Evolutionary conservation across 164 flowering plant genomes (phyloP).

Genomic region (grape (Vitis vinifera)): DNA sequence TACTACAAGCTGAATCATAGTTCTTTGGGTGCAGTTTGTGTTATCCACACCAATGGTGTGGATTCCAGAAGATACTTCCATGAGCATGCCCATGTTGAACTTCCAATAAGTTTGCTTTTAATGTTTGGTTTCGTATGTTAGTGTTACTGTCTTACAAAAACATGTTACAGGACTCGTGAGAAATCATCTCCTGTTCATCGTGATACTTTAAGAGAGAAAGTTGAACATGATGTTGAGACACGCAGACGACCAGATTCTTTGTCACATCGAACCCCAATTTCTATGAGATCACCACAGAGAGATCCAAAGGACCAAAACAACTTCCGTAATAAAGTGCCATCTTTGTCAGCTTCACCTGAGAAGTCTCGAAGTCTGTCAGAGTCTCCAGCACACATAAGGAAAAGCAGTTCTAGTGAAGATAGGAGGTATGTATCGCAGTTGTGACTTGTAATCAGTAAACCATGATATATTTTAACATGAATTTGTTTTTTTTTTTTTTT

Average conservation of each 20-base stretch:
- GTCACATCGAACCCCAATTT: slow-evolving; percentile 29
- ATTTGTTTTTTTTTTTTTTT: background rate
- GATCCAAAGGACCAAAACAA: slow-evolving; percentile 26
- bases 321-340: slow-evolving; percentile 17
- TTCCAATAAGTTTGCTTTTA: too few relatives aligned
- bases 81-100: too few relatives aligned
- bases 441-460: too few relatives aligned
- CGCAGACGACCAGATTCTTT: slow-evolving; percentile 23
- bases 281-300: slow-evolving; percentile 60
- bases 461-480: too few relatives aligned
- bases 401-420: slow-evolving; percentile 33
- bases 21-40: background rate
- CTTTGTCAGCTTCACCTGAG: slow-evolving; percentile 32
- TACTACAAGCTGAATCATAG: background rate
- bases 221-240: slow-evolving; percentile 20
- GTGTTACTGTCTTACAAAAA: background rate
- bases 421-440: slow-evolving; percentile 31
- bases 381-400: slow-evolving; percentile 34
- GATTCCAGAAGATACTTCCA: background rate
- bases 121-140: too few relatives aligned
- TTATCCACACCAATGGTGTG: background rate
- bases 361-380: slow-evolving; percentile 37
- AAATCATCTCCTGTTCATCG: slow-evolving; percentile 35
- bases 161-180: slow-evolving; percentile 27
- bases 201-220: slow-evolving; percentile 22